Evolutionary conservation across 768 basidiomycete genomes (phyloP).

Genomic region (Trametes maxima): DNA sequence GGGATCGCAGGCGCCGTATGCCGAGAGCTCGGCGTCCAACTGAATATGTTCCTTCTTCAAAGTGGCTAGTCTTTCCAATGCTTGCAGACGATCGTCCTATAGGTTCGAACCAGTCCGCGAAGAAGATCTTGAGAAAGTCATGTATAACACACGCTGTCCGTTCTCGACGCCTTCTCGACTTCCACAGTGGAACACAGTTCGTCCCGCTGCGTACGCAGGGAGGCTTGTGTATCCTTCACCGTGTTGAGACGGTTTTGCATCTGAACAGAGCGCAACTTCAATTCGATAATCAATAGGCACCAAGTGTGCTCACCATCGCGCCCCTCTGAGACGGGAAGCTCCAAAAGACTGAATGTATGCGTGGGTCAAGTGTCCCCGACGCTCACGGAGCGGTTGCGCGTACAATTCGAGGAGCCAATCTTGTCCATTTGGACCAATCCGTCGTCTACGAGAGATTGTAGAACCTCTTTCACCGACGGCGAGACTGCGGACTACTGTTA

Average conservation of each 20-base stretch:
- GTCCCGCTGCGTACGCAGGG: constrained; percentile 47
- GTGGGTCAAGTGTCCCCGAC: constrained; percentile 5
- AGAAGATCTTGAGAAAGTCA: neutral
- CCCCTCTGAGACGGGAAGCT: constrained; percentile 91
- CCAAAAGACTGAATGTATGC: constrained; percentile 78
- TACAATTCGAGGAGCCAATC: constrained; percentile 94
- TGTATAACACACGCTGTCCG: constrained; percentile 52
- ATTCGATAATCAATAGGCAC: too few species aligned
- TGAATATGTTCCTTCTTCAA: constrained; percentile 50
- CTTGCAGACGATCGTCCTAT: constrained; percentile 59
- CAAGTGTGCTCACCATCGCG: constrained; percentile 46
- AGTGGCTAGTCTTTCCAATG: constrained; percentile 51
- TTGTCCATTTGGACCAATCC: constrained; percentile 87
- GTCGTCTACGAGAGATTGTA: constrained; percentile 87
- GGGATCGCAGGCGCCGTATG: constrained; percentile 86
- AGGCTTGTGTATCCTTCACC: constrained; percentile 49
- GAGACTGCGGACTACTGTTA: constrained; percentile 56
- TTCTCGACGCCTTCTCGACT: constrained; percentile 54
- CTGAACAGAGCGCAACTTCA: constrained; percentile 35
- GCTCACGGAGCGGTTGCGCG: constrained; percentile 33
- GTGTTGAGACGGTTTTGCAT: constrained; percentile 57
- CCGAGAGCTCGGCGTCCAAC: constrained; percentile 69
- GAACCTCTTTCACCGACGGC: constrained; percentile 89
- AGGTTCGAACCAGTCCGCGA: neutral
- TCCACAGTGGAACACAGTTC: constrained; percentile 53